These are phyloP conservation scores for Spinellus fusiger DNA, from an alignment of 192 early-diverging fungal species.

Conservation along the genomic window DNA sequence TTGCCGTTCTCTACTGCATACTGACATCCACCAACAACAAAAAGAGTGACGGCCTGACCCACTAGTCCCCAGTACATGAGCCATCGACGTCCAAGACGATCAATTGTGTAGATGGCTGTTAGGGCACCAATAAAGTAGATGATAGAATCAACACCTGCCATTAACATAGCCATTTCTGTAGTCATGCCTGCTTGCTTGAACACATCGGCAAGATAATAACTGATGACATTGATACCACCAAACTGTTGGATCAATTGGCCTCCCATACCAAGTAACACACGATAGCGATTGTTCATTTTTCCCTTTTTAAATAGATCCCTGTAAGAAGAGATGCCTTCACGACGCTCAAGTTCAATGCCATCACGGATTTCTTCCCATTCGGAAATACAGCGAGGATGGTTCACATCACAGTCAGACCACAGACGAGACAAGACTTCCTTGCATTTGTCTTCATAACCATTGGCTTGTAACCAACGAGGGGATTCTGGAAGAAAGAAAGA, in stretches of 20 bases:
- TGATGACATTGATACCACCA: constrained; percentile 22
- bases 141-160: constrained; percentile 57
- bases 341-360: constrained; percentile 29
- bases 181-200: constrained; percentile 48
- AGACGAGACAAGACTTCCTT: constrained; percentile 29
- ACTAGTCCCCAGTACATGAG: constrained; percentile 60
- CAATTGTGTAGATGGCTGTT: constrained; percentile 64
- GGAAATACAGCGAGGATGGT: constrained; percentile 22
- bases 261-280: constrained; percentile 33
- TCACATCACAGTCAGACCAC: constrained; percentile 26
- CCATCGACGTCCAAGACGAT: constrained; percentile 61
- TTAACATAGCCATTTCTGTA: constrained; percentile 33
- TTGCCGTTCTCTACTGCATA: constrained; percentile 22
- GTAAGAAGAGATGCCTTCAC: constrained; percentile 25
- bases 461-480: constrained; percentile 33
- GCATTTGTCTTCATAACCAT: constrained; percentile 20
- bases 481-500: constrained; percentile 27
- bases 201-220: constrained; percentile 23
- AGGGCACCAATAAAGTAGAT: constrained; percentile 68
- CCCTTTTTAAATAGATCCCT: constrained; percentile 29
- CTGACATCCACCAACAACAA: constrained; percentile 26
- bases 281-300: constrained; percentile 34
- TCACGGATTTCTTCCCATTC: constrained; percentile 33
- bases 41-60: constrained; percentile 18
- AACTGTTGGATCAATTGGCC: constrained; percentile 34